These are phyloP conservation scores for Geotrichum cucujoidarum DNA, from an alignment of 1,139 yeast species.

Conservation along the genomic window DNA sequence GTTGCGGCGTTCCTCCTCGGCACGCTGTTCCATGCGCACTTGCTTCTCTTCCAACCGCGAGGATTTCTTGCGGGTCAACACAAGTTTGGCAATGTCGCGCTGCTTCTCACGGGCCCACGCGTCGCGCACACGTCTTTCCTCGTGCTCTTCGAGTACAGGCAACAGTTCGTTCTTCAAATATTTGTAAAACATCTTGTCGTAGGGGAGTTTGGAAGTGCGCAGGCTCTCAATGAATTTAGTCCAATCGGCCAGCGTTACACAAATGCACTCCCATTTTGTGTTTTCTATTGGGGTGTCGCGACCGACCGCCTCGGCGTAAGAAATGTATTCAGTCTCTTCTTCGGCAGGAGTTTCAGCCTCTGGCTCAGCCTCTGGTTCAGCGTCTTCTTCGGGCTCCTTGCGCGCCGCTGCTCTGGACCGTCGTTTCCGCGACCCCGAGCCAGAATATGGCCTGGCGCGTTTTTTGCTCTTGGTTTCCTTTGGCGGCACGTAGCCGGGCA, in stretches of 20 bases:
- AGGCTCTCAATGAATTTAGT: conserved; percentile 26
- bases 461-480: conserved; percentile 6
- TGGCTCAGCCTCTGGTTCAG: conserved; percentile 14
- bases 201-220: conserved; percentile 21
- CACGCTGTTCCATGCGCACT: conserved; percentile 23
- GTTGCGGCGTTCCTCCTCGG: conserved; percentile 18
- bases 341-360: conserved; percentile 16
- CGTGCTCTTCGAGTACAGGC: conserved; percentile 33
- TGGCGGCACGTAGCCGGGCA: conserved; percentile 8
- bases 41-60: conserved; percentile 31
- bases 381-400: conserved; percentile 14
- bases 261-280: conserved; percentile 35
- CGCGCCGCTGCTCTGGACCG: conserved; percentile 15
- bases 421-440: conserved; percentile 10
- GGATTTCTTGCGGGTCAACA: conserved; percentile 32
- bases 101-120: conserved; percentile 27
- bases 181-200: conserved; percentile 23
- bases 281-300: conserved; percentile 25
- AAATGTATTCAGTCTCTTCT: conserved; percentile 6
- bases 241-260: conserved; percentile 35
- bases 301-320: conserved; percentile 26
- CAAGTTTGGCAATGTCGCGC: conserved; percentile 25
- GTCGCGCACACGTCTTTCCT: conserved; percentile 26
- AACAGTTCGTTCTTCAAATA: conserved; percentile 28
- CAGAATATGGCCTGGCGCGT: conserved; percentile 5